Percentiles rank a stretch among this genome's conserved stretches.
Evolutionary conservation across 2,329 filamentous ascomycete species (phyloP).

Genomic region (Colletotrichum lini): DNA sequence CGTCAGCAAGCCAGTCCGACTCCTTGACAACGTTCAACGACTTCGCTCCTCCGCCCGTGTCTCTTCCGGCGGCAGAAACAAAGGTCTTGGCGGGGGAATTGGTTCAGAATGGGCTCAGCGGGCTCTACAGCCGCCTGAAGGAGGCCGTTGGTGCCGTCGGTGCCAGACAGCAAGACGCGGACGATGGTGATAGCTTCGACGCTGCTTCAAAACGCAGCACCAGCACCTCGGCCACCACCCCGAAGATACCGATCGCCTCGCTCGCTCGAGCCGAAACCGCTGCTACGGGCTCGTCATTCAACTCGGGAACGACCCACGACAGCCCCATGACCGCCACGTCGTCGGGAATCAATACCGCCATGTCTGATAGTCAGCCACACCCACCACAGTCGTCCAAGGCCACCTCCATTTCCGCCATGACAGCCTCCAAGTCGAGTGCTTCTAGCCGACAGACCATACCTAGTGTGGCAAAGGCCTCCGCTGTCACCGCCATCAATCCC

Average conservation of each 20-base stretch:
- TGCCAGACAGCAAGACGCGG: slow-evolving; percentile 56
- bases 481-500: slow-evolving; percentile 60
- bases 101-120: slow-evolving; percentile 88
- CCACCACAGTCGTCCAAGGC: slow-evolving; percentile 61
- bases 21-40: slow-evolving; percentile 95
- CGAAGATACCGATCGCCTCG: slow-evolving; percentile 58
- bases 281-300: slow-evolving; percentile 50
- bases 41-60: slow-evolving; percentile 79
- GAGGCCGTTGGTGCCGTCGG: slow-evolving; percentile 83
- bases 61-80: slow-evolving; percentile 72
- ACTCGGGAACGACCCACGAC: slow-evolving; percentile 52
- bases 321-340: slow-evolving; percentile 54
- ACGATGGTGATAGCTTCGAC: slow-evolving; percentile 62
- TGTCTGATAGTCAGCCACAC: slow-evolving; percentile 58
- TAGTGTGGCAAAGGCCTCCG: slow-evolving; percentile 60
- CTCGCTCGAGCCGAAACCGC: slow-evolving; percentile 59
- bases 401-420: slow-evolving; percentile 63
- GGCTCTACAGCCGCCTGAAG: slow-evolving; percentile 87
- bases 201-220: slow-evolving; percentile 59
- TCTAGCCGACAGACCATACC: slow-evolving; percentile 58
- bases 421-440: slow-evolving; percentile 59
- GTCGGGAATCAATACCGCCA: slow-evolving; percentile 50
- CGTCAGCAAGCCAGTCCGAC: slow-evolving; percentile 86
- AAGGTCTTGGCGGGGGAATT: slow-evolving; percentile 80
- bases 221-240: slow-evolving; percentile 55